These are phyloP conservation scores for Aurifilum marmelostoma DNA, from an alignment of 2,329 filamentous ascomycete genomes.

Conservation along the genomic window DNA sequence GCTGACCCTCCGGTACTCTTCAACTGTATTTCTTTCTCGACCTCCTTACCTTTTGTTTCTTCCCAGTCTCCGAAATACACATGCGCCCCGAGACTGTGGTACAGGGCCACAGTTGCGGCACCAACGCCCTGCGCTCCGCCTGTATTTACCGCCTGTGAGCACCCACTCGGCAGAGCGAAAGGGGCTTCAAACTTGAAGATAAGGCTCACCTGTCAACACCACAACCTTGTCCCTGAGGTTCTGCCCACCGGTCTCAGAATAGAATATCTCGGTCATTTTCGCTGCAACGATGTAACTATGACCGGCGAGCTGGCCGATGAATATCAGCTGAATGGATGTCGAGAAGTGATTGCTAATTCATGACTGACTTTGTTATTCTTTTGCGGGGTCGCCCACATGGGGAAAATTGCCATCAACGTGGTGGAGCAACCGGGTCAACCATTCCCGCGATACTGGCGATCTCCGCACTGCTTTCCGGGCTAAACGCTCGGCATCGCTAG, in stretches of 20 bases:
- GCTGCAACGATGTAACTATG: neutral
- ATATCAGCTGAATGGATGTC: neutral
- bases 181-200: neutral
- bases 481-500: neutral
- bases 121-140: constrained; percentile 37
- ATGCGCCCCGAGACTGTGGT: constrained; percentile 33
- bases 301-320: neutral
- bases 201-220: constrained; percentile 30
- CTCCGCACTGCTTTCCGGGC: neutral
- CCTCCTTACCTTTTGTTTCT: constrained; percentile 29
- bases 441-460: constrained; percentile 5
- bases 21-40: constrained; percentile 27
- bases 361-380: neutral
- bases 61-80: constrained; percentile 37
- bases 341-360: neutral
- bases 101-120: constrained; percentile 33
- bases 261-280: constrained; percentile 29
- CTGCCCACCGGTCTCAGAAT: constrained; percentile 24
- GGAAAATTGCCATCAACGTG: neutral
- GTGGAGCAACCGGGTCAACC: constrained; percentile 24
- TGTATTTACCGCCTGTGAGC: constrained; percentile 4
- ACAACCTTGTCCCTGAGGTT: constrained; percentile 31
- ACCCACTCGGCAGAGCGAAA: neutral
- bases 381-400: constrained; percentile 8
- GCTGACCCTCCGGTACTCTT: constrained; percentile 30